phyloP scores from a whole-genome alignment of 139 green algal genomes.

The Ettlia oleoabundans region DNA sequence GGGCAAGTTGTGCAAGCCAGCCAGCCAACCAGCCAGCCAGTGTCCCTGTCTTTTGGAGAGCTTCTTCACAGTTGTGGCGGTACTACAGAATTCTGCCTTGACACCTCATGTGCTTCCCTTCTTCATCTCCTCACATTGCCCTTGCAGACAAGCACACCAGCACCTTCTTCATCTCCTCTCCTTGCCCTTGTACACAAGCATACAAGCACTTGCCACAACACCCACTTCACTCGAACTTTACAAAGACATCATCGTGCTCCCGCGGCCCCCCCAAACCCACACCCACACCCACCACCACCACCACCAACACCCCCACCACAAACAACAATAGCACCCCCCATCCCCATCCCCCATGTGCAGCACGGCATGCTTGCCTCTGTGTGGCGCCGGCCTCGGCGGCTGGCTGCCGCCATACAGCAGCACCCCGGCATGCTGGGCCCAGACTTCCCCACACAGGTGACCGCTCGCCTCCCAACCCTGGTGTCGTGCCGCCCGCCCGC shows the following conservation, averaged over 20 bases:
- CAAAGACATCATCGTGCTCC: too few species aligned
- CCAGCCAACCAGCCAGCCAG: not conserved
- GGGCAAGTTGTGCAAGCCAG: not conserved
- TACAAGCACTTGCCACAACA: too few species aligned
- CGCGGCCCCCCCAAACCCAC: too few species aligned
- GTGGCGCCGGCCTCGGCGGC: not conserved
- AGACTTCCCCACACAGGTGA: slow-evolving; percentile 1
- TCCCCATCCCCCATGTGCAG: not conserved
- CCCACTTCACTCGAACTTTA: too few species aligned
- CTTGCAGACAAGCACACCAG: too few species aligned
- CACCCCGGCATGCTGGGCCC: slow-evolving; percentile 17
- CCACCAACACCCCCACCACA: too few species aligned
- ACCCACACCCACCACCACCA: too few species aligned
- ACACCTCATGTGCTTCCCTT: not conserved
- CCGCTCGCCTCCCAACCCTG: too few species aligned
- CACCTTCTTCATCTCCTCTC: too few species aligned
- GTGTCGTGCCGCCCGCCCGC: too few species aligned
- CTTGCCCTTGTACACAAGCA: too few species aligned
- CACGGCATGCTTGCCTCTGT: slow-evolving; percentile 11
- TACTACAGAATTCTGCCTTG: not conserved
- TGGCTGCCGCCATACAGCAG: not conserved
- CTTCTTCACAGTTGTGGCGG: too few species aligned
- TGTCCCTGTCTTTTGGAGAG: not conserved
- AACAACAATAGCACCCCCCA: not conserved
- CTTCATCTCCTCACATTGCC: not conserved